These are phyloP conservation scores for Chaetomium sp. DNA, from an alignment of 2,329 filamentous ascomycete genomes.

Conservation along the genomic window DNA sequence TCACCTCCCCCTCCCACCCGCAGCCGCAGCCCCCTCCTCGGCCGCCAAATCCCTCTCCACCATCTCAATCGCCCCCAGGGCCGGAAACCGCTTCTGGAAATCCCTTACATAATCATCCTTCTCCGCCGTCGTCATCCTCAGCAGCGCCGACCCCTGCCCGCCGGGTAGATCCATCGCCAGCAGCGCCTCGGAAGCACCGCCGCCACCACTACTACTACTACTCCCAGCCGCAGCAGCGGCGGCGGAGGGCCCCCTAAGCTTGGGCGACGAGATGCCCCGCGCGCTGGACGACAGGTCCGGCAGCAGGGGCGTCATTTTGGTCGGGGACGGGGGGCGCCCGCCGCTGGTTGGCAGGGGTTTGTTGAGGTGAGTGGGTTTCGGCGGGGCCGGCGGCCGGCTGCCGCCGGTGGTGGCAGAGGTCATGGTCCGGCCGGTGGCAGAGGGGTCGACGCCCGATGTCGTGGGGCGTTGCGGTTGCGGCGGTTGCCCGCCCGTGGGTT, in stretches of 20 bases:
- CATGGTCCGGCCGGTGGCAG: conserved; percentile 13
- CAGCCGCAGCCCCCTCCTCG: conserved; percentile 34
- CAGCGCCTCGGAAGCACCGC: conserved; percentile 37
- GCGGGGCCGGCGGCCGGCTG: conserved; percentile 56
- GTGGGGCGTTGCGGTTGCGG: conserved; percentile 15
- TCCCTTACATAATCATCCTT: conserved; percentile 67
- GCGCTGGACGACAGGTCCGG: neutral
- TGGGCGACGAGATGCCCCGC: conserved; percentile 32
- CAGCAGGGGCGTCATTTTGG: conserved; percentile 39
- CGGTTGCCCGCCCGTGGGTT: conserved; percentile 47
- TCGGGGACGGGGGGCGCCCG: conserved; percentile 47
- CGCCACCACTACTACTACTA: conserved; percentile 46
- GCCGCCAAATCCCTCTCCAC: conserved; percentile 67
- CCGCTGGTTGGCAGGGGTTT: conserved; percentile 50
- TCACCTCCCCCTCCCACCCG: neutral
- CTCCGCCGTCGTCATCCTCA: conserved; percentile 57
- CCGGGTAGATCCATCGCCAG: conserved; percentile 51
- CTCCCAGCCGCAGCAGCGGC: conserved; percentile 29
- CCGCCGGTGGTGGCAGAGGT: neutral
- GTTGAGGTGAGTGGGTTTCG: conserved; percentile 64
- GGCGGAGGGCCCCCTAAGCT: conserved; percentile 15
- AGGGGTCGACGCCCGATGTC: conserved; percentile 15
- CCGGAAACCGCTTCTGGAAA: conserved; percentile 86
- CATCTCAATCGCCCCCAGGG: conserved; percentile 82
- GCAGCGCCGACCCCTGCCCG: conserved; percentile 48